A percentile compares a stretch with the other conserved stretches of the same genome.
phyloP scores from a whole-genome alignment of 768 basidiomycete genomes.

The Hemileccinum rubropunctum region DNA sequence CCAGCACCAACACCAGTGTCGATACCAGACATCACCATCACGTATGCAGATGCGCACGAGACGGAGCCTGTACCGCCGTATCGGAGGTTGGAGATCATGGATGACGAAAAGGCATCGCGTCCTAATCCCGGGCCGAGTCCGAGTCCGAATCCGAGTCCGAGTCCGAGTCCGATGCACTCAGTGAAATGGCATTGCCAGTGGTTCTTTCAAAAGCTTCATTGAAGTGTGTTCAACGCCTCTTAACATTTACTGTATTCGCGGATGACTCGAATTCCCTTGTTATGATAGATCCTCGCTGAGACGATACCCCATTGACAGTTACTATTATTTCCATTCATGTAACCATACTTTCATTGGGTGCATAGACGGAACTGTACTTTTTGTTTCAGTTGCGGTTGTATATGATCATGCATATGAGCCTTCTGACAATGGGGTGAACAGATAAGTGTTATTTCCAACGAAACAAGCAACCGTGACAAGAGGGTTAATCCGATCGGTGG shows the following conservation, averaged over 20 bases:
- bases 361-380: no score
- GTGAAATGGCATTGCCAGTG: conserved; percentile 11
- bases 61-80: conserved; percentile 40
- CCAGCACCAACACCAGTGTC: background rate
- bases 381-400: no score
- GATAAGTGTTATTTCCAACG: no score
- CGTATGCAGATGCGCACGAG: conserved; percentile 16
- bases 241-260: background rate
- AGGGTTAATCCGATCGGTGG: no score
- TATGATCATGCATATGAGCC: no score
- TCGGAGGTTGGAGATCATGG: background rate
- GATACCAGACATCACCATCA: conserved; percentile 31
- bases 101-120: conserved; percentile 17
- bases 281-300: background rate
- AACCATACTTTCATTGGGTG: no score
- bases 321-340: background rate
- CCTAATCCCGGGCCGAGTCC: no score
- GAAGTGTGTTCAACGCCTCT: background rate
- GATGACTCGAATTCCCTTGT: no score
- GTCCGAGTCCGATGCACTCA: background rate
- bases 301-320: background rate
- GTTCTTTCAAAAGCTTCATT: conserved; percentile 14
- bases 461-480: no score
- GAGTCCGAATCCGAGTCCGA: no score
- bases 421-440: no score